phyloP scores from a whole-genome alignment of 208 protist genomes.

The Zelonia costaricensis region DNA sequence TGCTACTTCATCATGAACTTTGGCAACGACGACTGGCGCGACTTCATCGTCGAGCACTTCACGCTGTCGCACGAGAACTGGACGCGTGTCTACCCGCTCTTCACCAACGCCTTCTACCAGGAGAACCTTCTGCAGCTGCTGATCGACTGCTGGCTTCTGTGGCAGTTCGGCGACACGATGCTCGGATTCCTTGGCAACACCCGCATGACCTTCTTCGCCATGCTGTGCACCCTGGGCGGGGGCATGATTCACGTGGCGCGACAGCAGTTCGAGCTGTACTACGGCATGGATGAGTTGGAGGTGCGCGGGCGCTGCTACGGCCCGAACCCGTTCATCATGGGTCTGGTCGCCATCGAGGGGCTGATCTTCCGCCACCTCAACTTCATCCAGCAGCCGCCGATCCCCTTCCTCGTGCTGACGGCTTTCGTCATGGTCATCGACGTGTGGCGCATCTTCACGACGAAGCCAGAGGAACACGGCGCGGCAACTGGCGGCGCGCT shows the following conservation, averaged over 20 bases:
- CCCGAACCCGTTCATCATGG: slow-evolving; percentile 87
- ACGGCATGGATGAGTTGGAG: slow-evolving; percentile 84
- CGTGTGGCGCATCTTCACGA: slow-evolving; percentile 89
- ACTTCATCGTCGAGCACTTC: slow-evolving; percentile 88
- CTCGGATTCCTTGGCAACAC: slow-evolving; percentile 83
- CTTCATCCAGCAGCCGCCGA: slow-evolving; percentile 90
- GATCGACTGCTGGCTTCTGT: slow-evolving; percentile 87
- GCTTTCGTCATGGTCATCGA: slow-evolving; percentile 91
- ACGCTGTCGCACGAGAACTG: slow-evolving; percentile 87
- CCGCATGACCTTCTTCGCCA: slow-evolving; percentile 77
- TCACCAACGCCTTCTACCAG: slow-evolving; percentile 88
- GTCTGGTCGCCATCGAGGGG: slow-evolving; percentile 81
- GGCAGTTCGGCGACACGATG: slow-evolving; percentile 86
- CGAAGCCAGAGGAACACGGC: slow-evolving; percentile 81
- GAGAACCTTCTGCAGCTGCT: slow-evolving; percentile 88
- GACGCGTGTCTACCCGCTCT: slow-evolving; percentile 76
- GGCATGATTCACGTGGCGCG: slow-evolving; percentile 78
- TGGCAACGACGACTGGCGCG: slow-evolving; percentile 73
- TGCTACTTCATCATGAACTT: slow-evolving; percentile 82
- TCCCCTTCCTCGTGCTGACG: slow-evolving; percentile 88
- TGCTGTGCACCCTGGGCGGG: slow-evolving; percentile 72
- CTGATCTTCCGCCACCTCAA: slow-evolving; percentile 91
- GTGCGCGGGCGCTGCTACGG: slow-evolving; percentile 88
- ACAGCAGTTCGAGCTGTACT: slow-evolving; percentile 83
- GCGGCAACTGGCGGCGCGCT: slow-evolving; percentile 84